Conservation (phyloP, 1,284 basidiomycete species). For the Irpex sp. region DNA sequence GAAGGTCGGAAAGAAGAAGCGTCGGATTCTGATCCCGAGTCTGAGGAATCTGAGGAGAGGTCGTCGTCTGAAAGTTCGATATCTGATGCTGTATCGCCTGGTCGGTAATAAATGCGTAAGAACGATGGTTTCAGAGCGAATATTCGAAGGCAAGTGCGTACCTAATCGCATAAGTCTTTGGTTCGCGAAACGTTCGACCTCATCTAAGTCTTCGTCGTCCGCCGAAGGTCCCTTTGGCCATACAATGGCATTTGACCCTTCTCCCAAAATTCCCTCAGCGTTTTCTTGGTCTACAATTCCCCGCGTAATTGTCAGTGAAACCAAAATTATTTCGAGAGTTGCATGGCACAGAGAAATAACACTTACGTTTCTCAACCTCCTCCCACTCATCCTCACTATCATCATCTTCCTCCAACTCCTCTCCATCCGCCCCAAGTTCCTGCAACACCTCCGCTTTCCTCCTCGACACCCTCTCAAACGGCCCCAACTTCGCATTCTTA, state of each 20-base stretch:
- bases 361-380: slow-evolving; percentile 57
- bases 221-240: slow-evolving; percentile 52
- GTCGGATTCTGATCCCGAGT: slow-evolving; percentile 32
- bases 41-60: slow-evolving; percentile 44
- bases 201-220: slow-evolving; percentile 58
- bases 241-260: slow-evolving; percentile 61
- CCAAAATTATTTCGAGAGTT: neutral
- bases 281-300: slow-evolving; percentile 34
- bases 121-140: neutral
- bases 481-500: slow-evolving; percentile 59
- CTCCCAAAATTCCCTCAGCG: slow-evolving; percentile 45
- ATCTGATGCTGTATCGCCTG: slow-evolving; percentile 60
- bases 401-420: slow-evolving; percentile 17
- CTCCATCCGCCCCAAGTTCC: slow-evolving; percentile 4
- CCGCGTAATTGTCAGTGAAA: neutral
- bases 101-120: neutral
- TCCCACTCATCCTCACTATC: slow-evolving; percentile 46
- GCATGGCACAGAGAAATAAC: neutral
- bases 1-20: slow-evolving; percentile 25
- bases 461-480: slow-evolving; percentile 69
- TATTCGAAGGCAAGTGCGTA: slow-evolving; percentile 22
- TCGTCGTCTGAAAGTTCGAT: slow-evolving; percentile 27
- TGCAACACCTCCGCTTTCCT: slow-evolving; percentile 25
- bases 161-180: slow-evolving; percentile 68
- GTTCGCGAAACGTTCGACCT: slow-evolving; percentile 55